phyloP scores from a whole-genome alignment of 257 asterid genomes.

The Sherardia arvensis region DNA sequence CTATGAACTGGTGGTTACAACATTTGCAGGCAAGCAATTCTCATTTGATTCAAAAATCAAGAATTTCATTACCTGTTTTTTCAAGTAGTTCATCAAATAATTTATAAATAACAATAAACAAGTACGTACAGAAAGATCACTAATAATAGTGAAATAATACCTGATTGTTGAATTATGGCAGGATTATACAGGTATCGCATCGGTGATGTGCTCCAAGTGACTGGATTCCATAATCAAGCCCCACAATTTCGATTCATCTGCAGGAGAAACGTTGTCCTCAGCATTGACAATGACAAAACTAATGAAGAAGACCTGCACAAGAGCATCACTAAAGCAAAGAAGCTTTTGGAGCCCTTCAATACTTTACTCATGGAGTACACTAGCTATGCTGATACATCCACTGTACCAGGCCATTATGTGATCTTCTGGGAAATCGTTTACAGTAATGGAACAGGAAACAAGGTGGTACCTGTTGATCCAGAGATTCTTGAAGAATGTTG shows the following conservation, averaged over 20 bases:
- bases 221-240: conserved; percentile 55
- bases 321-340: conserved; percentile 47
- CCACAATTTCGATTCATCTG: conserved; percentile 73
- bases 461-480: conserved; percentile 19
- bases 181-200: conserved; percentile 58
- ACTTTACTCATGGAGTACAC: conserved; percentile 64
- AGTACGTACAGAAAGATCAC: background rate
- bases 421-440: conserved; percentile 58
- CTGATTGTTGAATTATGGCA: conserved; percentile 12
- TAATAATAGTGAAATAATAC: background rate
- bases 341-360: conserved; percentile 43
- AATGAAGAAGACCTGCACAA: conserved; percentile 68
- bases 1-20: conserved; percentile 66
- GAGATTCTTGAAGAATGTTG: conserved; percentile 52
- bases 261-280: conserved; percentile 64
- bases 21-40: conserved; percentile 49
- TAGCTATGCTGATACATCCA: conserved; percentile 61
- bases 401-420: conserved; percentile 75
- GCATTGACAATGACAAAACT: conserved; percentile 71
- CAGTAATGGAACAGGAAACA: conserved; percentile 18
- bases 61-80: background rate
- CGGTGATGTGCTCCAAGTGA: conserved; percentile 73
- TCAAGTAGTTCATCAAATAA: background rate
- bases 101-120: too few species aligned
- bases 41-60: background rate